phyloP scores from a whole-genome alignment of 306 rosid genomes.

The Pterocarpus macrocarpus region DNA sequence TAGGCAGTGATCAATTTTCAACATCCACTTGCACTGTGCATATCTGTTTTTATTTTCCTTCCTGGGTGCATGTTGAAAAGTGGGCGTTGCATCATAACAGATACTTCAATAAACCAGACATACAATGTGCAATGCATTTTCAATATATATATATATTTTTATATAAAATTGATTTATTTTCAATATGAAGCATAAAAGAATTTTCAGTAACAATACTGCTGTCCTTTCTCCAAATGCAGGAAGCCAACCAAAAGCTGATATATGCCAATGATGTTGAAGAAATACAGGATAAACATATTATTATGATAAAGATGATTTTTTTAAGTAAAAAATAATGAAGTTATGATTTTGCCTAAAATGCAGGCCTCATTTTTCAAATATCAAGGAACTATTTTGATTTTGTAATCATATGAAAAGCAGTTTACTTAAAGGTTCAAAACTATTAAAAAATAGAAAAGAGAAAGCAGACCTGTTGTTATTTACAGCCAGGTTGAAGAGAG shows the following conservation, averaged over 20 bases:
- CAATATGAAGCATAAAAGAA: neutral
- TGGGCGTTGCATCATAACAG: conserved; percentile 6
- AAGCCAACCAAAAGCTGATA: conserved; percentile 7
- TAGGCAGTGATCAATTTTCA: conserved; percentile 18
- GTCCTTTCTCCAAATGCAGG: neutral
- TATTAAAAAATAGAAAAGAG: conserved; percentile 10
- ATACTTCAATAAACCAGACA: neutral
- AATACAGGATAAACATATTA: conserved; percentile 2
- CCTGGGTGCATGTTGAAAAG: neutral
- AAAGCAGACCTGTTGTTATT: conserved; percentile 79
- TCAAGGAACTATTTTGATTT: conserved; percentile 35
- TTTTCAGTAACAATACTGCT: neutral
- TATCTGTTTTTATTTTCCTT: neutral
- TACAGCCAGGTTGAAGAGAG: conserved; percentile 96
- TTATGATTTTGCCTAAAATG: conserved; percentile 23
- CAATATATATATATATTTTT: neutral
- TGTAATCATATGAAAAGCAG: conserved; percentile 32
- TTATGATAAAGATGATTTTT: neutral
- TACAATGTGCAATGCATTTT: neutral
- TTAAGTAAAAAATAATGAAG: conserved; percentile 13
- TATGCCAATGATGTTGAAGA: neutral
- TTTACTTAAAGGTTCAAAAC: conserved; percentile 25
- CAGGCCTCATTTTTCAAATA: conserved; percentile 21
- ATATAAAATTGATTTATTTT: neutral
- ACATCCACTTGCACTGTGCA: neutral